Conservation (phyloP, 495 filamentous ascomycete species). For the Astrothelium macrocarpum region DNA sequence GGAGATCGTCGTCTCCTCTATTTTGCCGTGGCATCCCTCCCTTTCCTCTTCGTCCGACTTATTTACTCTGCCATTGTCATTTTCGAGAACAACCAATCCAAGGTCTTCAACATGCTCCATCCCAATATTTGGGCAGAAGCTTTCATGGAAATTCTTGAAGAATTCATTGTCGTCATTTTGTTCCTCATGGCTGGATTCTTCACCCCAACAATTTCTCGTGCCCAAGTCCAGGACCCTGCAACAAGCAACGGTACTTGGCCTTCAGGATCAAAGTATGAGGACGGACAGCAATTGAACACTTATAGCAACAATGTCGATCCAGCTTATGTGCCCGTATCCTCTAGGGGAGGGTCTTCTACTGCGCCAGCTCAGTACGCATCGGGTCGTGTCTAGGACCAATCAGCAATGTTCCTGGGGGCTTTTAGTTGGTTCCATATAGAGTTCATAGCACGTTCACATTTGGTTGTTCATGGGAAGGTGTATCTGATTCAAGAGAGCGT, state of each 20-base stretch:
- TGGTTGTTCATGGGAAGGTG: not conserved
- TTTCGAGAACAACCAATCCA: conserved; percentile 8
- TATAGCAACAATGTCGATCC: not conserved
- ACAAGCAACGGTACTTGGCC: not conserved
- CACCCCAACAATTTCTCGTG: conserved; percentile 12
- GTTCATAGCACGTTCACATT: not conserved
- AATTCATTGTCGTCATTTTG: conserved; percentile 13
- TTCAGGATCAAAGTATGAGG: conserved; percentile 1
- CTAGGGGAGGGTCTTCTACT: not conserved
- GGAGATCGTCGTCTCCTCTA: conserved; percentile 11
- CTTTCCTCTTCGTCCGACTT: conserved; percentile 17
- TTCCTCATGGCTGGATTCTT: conserved; percentile 15
- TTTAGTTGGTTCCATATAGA: too few species aligned
- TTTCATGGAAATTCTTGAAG: conserved; percentile 21
- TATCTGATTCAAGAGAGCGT: not conserved
- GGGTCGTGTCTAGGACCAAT: not conserved
- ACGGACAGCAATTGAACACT: not conserved
- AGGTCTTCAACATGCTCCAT: conserved; percentile 12
- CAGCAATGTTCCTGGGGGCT: too few species aligned
- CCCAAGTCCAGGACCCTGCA: not conserved
- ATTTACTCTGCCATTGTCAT: conserved; percentile 14
- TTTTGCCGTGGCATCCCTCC: conserved; percentile 12
- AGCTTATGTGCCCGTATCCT: not conserved
- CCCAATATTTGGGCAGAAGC: conserved; percentile 18
- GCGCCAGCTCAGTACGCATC: not conserved